Base-by-base conservation (phyloP, 345 rosid species). In the Eucalyptus marginata region DNA sequence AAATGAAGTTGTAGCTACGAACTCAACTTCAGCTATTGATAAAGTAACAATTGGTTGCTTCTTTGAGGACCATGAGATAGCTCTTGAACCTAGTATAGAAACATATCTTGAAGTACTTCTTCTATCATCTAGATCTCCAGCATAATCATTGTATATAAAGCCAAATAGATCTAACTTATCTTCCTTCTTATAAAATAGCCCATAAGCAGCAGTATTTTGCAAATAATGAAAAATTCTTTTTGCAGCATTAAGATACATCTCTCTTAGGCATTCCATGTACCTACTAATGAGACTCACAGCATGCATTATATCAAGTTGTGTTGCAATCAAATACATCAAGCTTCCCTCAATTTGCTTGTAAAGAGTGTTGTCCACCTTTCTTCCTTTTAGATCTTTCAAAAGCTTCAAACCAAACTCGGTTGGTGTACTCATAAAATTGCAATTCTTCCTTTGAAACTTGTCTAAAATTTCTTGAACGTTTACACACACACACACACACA, bases 11-110 rank as follows among this genome's bases (percentile, higher is more conserved):
- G 49, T 6, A 11, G 56, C 2, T 15, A 87, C 5, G 24, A 79
- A 88, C 25, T 79, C 50, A 7, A 1, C 89, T 54, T 91, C 40
- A 0, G 46, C 59, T 5, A 87, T 62, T 13, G 89, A 86, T 20
- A 56, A 80, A 44, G 18, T 68, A 13, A 89, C 12, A 44, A n/a
- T 52, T 7, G 24, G 4, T 27, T 87, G 83, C 86, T 86, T 85
- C 11, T 86, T 89, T 13, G 33, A 91, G 10, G 51, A 40, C 88
- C 91, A 91, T 54, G 86, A 88, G 24, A 84, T 16, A 3, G 9
- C 36, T 33, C 86, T 36, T 11, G 84, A 8, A 11, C 85, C 27
- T 17, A 33, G 25, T 8, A 54, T 8, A 20, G 16, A 54, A 54
- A 54, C 58, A 54, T 54, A 54, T 54, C 58, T 17, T 54, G 25